A percentile compares a stretch with the other conserved stretches of the same genome.
Conservation (phyloP, 1,284 basidiomycete genomes). For the Pisolithus thermaeus region DNA sequence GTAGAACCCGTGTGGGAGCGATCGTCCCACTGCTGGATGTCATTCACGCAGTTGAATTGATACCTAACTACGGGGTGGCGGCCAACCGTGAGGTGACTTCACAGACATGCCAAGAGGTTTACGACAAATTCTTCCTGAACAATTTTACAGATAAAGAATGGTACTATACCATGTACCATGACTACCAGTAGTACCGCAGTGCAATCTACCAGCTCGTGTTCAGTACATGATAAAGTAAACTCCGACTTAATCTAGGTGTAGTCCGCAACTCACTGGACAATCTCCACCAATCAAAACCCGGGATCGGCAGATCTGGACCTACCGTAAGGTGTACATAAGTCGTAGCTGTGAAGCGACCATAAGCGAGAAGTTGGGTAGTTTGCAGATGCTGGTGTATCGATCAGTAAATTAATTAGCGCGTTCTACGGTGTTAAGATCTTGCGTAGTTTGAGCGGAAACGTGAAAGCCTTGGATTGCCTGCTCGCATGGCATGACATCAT, state of each 20-base stretch:
- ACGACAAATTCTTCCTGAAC: constrained; percentile 6
- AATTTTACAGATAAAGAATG: constrained; percentile 8
- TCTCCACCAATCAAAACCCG: neutral
- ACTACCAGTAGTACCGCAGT: neutral
- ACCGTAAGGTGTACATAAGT: neutral
- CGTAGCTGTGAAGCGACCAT: neutral
- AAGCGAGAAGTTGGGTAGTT: neutral
- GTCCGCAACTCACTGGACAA: neutral
- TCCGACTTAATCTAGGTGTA: too few species aligned
- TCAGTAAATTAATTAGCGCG: too few species aligned
- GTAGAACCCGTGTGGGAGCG: neutral
- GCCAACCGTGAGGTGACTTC: neutral
- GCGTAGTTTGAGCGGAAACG: constrained; percentile 4
- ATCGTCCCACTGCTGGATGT: neutral
- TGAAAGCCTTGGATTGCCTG: too few species aligned
- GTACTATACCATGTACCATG: constrained; percentile 5
- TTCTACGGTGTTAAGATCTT: neutral
- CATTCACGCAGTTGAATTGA: neutral
- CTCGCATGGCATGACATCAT: too few species aligned
- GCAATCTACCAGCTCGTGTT: too few species aligned
- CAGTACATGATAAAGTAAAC: too few species aligned
- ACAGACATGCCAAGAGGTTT: constrained; percentile 2
- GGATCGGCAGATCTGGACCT: neutral
- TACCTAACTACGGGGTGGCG: neutral
- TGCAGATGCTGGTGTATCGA: neutral